Evolutionary conservation across 257 asterid genomes (phyloP), one percentile per base, ranked within the genome.

Genomic region (Scutellaria barbata): DNA sequence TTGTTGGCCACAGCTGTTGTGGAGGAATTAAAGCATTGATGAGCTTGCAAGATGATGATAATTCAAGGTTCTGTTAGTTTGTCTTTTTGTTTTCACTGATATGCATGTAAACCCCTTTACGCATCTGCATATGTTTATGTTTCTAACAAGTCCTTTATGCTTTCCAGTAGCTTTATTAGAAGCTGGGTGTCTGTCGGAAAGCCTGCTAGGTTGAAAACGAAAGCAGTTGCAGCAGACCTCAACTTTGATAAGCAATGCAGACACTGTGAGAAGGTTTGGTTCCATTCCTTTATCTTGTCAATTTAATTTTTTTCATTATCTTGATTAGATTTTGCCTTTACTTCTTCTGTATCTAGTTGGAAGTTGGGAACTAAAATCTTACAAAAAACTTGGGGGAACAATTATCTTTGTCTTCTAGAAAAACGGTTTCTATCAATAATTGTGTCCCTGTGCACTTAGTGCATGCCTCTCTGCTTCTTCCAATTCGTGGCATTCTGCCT

Each of bases 1-100:
- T 92, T 58, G 77, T 92, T 66, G 99, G 99, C 54, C 99, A 95
- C 80, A 92, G 98, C 82, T 83, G 96, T 64, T 95, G 99, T 75
- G 99, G 99, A 41, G 99, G 99, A 69, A 95, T 95, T 62, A 86
- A 63, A 79, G 98, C 99, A 63, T 83, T 95, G 77, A 95, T 92
- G 98, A 88, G 97, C 80, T 82, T 89, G 89, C 80, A 83, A 33
- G 96, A 92, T 67, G 95, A 92, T 51, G 70, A 14, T 37, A 60
- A 11, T 58, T 82, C 96, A 51, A 87, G 98, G 98, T 92, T 79
- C 70, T 37, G 42, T 69, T 51, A 8, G 43, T 25, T 72, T 41
- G 46, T 60, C 52, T 46, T 46, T 46, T 46, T 42, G 8, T 42
- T 42, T 74, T 74, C 69, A 10, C 50, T 57, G 20, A 59, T 40